Conservation (phyloP, 768 basidiomycete species). For the Suillus ampliporus region DNA sequence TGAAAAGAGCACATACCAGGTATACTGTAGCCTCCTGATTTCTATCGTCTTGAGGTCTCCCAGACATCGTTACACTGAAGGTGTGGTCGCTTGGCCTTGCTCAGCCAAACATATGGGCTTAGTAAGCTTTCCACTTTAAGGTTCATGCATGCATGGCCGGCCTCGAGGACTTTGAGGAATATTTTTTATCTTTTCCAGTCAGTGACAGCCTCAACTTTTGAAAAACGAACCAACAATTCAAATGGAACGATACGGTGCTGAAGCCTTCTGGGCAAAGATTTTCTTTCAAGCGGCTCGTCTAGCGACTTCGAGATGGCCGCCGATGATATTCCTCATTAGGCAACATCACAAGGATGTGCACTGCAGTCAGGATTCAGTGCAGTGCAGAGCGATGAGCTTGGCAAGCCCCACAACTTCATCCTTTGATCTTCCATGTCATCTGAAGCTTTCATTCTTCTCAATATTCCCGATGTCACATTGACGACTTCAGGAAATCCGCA, state of each 20-base stretch:
- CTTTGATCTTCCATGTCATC: slow-evolving; percentile 9
- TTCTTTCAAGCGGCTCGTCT: too few species aligned
- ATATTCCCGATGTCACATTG: slow-evolving; percentile 54
- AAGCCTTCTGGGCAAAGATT: too few species aligned
- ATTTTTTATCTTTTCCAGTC: too few species aligned
- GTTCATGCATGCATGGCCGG: too few species aligned
- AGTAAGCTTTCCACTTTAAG: neutral
- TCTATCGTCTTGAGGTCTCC: slow-evolving; percentile 79
- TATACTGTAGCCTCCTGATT: slow-evolving; percentile 94
- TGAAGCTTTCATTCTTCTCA: slow-evolving; percentile 64
- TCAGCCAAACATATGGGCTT: neutral
- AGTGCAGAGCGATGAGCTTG: too few species aligned
- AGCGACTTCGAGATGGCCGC: slow-evolving; percentile 19
- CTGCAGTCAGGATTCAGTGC: too few species aligned
- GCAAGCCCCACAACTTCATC: neutral
- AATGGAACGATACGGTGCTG: too few species aligned
- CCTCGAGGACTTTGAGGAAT: too few species aligned
- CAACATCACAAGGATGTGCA: neutral
- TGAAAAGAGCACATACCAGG: slow-evolving; percentile 51
- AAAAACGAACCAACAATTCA: too few species aligned
- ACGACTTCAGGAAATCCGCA: slow-evolving; percentile 37
- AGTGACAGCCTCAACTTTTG: too few species aligned
- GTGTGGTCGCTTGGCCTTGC: neutral
- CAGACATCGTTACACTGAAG: slow-evolving; percentile 26
- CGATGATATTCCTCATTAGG: slow-evolving; percentile 1